A percentile compares a stretch with the other conserved stretches of the same genome.
These are phyloP conservation scores for Alternaria arborescens DNA, from an alignment of 2,329 filamentous ascomycete species.

Conservation along the genomic window DNA sequence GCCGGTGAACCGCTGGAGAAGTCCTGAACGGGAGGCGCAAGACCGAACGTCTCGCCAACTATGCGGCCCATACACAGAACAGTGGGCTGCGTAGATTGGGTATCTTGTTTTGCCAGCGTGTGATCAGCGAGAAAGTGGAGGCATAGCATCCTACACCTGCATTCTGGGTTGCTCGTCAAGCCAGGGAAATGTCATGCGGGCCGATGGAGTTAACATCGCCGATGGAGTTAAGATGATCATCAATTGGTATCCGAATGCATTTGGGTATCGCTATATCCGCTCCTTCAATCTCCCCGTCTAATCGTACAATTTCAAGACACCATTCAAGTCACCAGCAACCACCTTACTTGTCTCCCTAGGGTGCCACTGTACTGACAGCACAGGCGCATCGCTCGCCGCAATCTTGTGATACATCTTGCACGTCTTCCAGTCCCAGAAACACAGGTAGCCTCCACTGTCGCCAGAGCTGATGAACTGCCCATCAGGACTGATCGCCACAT, in stretches of 20 bases:
- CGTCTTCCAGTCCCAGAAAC: slow-evolving; percentile 99
- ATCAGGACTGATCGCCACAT: slow-evolving; percentile 86
- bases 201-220: too few relatives aligned
- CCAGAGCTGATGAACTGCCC: slow-evolving; percentile 90
- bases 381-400: slow-evolving; percentile 79
- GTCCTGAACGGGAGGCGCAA: neutral
- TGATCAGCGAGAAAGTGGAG: neutral
- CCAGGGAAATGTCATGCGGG: neutral
- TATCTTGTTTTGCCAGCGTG: neutral
- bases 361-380: slow-evolving; percentile 93
- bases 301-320: slow-evolving; percentile 92
- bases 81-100: neutral
- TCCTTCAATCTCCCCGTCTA: slow-evolving; percentile 51
- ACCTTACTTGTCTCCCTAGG: slow-evolving; percentile 97
- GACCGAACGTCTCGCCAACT: neutral
- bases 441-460: slow-evolving; percentile 87
- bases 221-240: neutral
- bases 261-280: slow-evolving; percentile 34
- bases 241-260: slow-evolving; percentile 12
- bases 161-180: neutral
- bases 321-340: slow-evolving; percentile 87
- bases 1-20: slow-evolving; percentile 9
- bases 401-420: slow-evolving; percentile 99
- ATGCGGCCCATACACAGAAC: neutral
- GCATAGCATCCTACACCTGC: neutral